Conservation (phyloP, 2,329 filamentous ascomycete species). For the Drechslerella coelobrocha region DNA sequence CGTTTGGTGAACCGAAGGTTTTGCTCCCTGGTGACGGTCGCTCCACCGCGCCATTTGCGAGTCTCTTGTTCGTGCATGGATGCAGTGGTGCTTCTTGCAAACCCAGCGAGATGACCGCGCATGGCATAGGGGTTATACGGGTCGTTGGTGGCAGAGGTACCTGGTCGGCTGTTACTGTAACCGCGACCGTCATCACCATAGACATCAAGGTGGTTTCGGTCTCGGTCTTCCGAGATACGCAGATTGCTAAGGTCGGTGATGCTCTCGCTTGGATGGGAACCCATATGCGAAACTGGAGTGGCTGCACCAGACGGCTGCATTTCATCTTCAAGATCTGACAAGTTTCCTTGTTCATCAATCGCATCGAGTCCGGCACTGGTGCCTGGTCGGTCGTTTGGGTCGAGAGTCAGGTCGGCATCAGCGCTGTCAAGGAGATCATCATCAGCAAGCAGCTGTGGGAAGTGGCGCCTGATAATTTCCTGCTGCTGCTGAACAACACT, state of each 20-base stretch:
- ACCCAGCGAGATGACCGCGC: slow-evolving; percentile 37
- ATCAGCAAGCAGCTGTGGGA: slow-evolving; percentile 40
- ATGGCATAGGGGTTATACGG: slow-evolving; percentile 19
- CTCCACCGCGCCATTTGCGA: slow-evolving; percentile 54
- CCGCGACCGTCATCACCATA: slow-evolving; percentile 17
- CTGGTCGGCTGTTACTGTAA: slow-evolving; percentile 38
- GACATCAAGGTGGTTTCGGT: slow-evolving; percentile 8
- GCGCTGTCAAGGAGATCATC: slow-evolving; percentile 22
- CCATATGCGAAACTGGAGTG: slow-evolving; percentile 30
- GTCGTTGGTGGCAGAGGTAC: slow-evolving; percentile 35
- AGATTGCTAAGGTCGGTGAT: slow-evolving; percentile 34
- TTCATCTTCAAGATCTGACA: slow-evolving; percentile 45
- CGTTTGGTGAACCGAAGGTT: slow-evolving; percentile 54
- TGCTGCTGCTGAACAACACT: slow-evolving; percentile 51
- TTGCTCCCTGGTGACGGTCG: slow-evolving; percentile 51
- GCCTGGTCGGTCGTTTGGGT: slow-evolving; percentile 31
- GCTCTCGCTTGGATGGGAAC: slow-evolving; percentile 17
- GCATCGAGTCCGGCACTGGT: slow-evolving; percentile 44
- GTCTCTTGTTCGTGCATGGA: slow-evolving; percentile 28
- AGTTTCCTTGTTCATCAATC: slow-evolving; percentile 48
- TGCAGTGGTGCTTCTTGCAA: slow-evolving; percentile 28
- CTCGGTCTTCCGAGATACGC: slow-evolving; percentile 34
- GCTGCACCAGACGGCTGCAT: slow-evolving; percentile 26
- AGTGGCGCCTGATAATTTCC: slow-evolving; percentile 51
- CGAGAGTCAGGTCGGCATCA: slow-evolving; percentile 25